Base-by-base conservation (phyloP, 495 filamentous ascomycete genomes). In the Pseudotulostoma volvatum region DNA sequence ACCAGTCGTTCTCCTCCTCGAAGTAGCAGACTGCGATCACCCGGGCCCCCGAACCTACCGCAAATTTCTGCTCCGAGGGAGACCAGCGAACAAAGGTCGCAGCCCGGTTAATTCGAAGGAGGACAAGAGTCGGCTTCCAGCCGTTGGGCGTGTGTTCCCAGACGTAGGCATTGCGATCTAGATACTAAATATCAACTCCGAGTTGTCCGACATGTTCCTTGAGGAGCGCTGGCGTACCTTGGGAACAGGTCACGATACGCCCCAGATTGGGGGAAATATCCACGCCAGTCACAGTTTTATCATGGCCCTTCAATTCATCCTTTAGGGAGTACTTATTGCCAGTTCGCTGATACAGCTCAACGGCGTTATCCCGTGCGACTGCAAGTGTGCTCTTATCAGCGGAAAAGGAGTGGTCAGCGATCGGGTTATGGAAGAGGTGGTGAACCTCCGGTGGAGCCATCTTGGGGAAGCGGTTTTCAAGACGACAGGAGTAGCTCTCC, bases 11-110 rank as follows among this genome's bases (percentile, higher is more conserved):
- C 60, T 96, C 92, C 52, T 90, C 80, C 51, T 97, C 90, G 47
- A 96, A 97, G 66, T 95, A 95, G 67, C 90, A 97, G 47, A 95
- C 74, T n/a, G 90, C 83, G 50, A 97, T 93, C 39, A 92, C 78
- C 39, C 92, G 74, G 44, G 93, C 90, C 42, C 90, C 90, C 25
- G 87, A 95, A 40, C 90, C 92, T 16, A 94, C 90, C 31, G 90
- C 90, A 55, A 97, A 96, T 56, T 96, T 97, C 54, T 77, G 78
- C 64, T 96, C 90, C 21, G 82, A 87, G 5, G 90, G 90, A 7
- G 86, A 93, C 90, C 90, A 97, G 41, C 90, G 81, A 17, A 96
- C 92, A 54, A 86, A 93, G 0, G 92, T 96, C 20, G 92, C 90
- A 5, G 92, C 90, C 31, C 90, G 76, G 63, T 94, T 94, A 64